Conservation (phyloP, 495 filamentous ascomycete genomes). For the Penicillium egyptiacum region DNA sequence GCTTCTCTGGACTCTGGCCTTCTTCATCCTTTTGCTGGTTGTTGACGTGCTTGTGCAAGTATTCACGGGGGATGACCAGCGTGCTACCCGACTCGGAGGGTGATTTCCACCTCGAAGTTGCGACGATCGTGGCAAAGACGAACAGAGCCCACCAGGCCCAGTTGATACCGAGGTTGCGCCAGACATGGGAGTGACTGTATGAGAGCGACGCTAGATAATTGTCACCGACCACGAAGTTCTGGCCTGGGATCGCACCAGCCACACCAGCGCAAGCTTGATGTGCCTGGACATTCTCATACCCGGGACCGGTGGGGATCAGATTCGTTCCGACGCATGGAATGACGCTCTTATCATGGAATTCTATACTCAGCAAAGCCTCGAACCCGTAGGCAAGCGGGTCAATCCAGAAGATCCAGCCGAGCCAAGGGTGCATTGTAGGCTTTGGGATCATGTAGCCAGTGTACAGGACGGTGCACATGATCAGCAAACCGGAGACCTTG, state of each 20-base stretch:
- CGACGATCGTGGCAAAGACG: conserved; percentile 37
- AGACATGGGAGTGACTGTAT: conserved; percentile 48
- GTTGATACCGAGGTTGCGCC: conserved; percentile 50
- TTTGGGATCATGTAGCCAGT: conserved; percentile 61
- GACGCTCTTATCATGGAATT: conserved; percentile 54
- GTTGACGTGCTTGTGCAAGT: conserved; percentile 19
- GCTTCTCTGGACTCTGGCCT: conserved; percentile 26
- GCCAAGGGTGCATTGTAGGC: conserved; percentile 70
- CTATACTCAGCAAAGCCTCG: conserved; percentile 64
- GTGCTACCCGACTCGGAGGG: conserved; percentile 32
- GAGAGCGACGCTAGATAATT: conserved; percentile 50
- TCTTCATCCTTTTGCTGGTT: conserved; percentile 35
- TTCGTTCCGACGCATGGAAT: conserved; percentile 51
- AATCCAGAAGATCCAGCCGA: conserved; percentile 71
- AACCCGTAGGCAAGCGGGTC: conserved; percentile 74
- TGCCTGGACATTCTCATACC: conserved; percentile 27
- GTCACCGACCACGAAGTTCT: conserved; percentile 43
- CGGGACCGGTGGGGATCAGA: conserved; percentile 42
- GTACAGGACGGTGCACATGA: conserved; percentile 54
- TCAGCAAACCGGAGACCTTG: conserved; percentile 52
- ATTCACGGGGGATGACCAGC: conserved; percentile 45
- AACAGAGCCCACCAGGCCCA: conserved; percentile 48
- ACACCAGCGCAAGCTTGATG: conserved; percentile 56
- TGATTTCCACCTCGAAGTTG: conserved; percentile 40
- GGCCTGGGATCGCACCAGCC: conserved; percentile 45